These are phyloP conservation scores for Tetrapisispora namnaoensis DNA, from an alignment of 805 yeast genomes.

Conservation along the genomic window DNA sequence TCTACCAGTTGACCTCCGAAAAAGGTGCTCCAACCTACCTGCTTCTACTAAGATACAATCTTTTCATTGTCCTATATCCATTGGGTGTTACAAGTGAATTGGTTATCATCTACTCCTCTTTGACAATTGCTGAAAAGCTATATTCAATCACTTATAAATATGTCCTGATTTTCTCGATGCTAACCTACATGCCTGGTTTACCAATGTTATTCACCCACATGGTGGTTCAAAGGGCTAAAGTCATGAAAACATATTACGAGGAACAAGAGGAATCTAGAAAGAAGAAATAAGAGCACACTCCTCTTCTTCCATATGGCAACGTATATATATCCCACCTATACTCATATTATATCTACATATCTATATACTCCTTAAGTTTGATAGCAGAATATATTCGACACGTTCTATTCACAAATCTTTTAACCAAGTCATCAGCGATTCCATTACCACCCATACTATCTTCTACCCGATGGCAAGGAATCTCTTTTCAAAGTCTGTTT, in stretches of 20 bases:
- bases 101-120: slow-evolving; percentile 54
- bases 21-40: slow-evolving; percentile 52
- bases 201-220: slow-evolving; percentile 77
- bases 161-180: slow-evolving; percentile 46
- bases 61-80: slow-evolving; percentile 79
- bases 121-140: slow-evolving; percentile 52
- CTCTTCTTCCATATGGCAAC: neutral
- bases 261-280: slow-evolving; percentile 5
- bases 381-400: too few species aligned
- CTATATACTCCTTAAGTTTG: too few species aligned
- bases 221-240: slow-evolving; percentile 80
- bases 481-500: too few species aligned
- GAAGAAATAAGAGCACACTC: neutral
- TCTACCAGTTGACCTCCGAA: slow-evolving; percentile 16
- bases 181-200: slow-evolving; percentile 77
- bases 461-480: too few species aligned
- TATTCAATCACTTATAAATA: slow-evolving; percentile 45
- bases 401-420: too few species aligned
- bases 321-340: neutral
- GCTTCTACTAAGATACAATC: slow-evolving; percentile 69
- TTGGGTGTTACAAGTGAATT: slow-evolving; percentile 86
- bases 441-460: too few species aligned
- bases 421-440: too few species aligned
- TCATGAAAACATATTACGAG: slow-evolving; percentile 36
- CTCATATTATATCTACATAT: neutral